A percentile compares a stretch with the other conserved stretches of the same genome.
phyloP scores from a whole-genome alignment of 768 basidiomycete genomes.

The Lepiota venenata region DNA sequence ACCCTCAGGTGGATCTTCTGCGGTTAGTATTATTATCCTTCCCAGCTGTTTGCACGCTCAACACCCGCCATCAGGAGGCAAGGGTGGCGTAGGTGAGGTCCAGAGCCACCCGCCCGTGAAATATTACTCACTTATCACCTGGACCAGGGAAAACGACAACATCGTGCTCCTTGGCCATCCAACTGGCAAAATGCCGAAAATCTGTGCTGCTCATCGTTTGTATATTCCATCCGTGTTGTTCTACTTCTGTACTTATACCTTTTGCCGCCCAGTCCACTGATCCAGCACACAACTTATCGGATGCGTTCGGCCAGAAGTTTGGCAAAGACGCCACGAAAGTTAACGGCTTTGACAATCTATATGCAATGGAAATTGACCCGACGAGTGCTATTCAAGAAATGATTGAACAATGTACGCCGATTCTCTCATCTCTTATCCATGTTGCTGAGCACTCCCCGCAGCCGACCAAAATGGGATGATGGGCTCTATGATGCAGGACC shows the following conservation, averaged over 20 bases:
- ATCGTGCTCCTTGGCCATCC: constrained; percentile 96
- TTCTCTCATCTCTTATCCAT: not conserved
- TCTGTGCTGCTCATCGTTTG: constrained; percentile 96
- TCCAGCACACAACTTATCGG: constrained; percentile 98
- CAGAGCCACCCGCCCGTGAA: not conserved
- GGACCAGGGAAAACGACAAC: constrained; percentile 92
- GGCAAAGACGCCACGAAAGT: constrained; percentile 98
- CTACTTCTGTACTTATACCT: not conserved
- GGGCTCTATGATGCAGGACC: constrained; percentile 99
- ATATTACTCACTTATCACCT: constrained; percentile 3
- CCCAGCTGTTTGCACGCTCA: constrained; percentile 6
- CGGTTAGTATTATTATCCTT: constrained; percentile 48
- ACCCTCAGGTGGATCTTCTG: constrained; percentile 99
- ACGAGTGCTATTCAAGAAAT: constrained; percentile 98
- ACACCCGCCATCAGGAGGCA: constrained; percentile 65
- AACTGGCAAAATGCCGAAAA: constrained; percentile 84
- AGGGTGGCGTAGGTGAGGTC: constrained; percentile 92
- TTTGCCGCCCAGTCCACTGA: constrained; percentile 79
- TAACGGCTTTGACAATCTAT: constrained; percentile 95
- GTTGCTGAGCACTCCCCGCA: constrained; percentile 23
- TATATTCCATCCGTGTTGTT: constrained; percentile 11
- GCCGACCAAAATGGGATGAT: constrained; percentile 92
- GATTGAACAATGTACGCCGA: constrained; percentile 85
- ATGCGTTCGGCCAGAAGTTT: constrained; percentile 99
- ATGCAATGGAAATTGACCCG: constrained; percentile 99